Evolutionary conservation across 495 filamentous ascomycete species (phyloP), one percentile per base, ranked within the genome.

Genomic region (Penicillium robsamsonii): DNA sequence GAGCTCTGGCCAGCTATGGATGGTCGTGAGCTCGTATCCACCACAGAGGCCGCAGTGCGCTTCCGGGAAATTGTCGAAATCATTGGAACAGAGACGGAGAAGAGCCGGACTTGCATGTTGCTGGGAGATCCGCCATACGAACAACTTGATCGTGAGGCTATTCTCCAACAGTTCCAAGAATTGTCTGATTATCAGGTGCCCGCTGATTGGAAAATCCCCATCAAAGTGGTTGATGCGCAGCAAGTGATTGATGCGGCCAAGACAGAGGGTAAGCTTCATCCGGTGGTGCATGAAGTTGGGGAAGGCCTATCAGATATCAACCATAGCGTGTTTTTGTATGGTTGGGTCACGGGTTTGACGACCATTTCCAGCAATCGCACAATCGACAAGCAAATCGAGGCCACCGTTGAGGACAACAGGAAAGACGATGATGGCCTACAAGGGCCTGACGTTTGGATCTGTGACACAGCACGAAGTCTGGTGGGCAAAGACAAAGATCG

Each of bases 361-460:
- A 90, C 87, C 2, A 75, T 90, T 51, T 86, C 84, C 12, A 84
- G 81, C 46, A 90, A 90, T 63, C 78, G 84, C 10, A 77, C 78
- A 0, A 82, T 86, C 25, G 82, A 81, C 17, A 89, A 82, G 59
- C 75, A 82, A 38, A 83, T 90, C 50, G 84, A 88, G 57, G 64
- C 61, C 13, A 75, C 73, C 1, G 72, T 87, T 50, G 72, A 81
- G 37, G 63, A 58, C 20, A 63, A 68, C 46, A 73, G 78, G 49
- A 52, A 69, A 4, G 62, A 53, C 7, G 70, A 75, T 44, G 67
- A 76, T 37, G 66, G 69, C 29, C 67, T 79, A 22, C 67, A 73
- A 49, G 85, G 85, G 3, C 85, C 85, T 10, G 65, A 72, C 51
- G 67, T 87, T 24, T 86, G 84, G 84, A 72, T 88, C 5, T 81